Evolutionary conservation across 768 basidiomycete genomes (phyloP), one percentile per base, ranked within the genome.

Genomic region (Lentinula guzmanii): DNA sequence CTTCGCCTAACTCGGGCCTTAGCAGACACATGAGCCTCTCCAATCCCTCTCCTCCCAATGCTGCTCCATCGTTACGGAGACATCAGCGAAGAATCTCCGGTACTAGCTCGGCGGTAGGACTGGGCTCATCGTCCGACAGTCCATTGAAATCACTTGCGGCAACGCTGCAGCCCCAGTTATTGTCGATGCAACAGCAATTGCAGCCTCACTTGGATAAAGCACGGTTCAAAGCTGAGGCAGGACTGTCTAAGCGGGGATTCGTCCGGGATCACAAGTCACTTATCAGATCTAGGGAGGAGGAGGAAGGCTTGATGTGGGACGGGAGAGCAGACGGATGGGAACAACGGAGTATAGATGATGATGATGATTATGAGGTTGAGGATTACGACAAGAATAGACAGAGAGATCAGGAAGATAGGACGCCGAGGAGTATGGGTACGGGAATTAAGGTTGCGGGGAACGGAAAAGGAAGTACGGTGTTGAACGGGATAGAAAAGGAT

Each of bases 161-260:
- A 21, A 70, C 64, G 11, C 67, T 81, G n/a, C 75, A 74, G 61
- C 73, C 75, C 35, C 70, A 69, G 42, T 59, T 73, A 3, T 56
- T 39, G 9, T 56, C 55, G 28, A 56, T 56, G 55, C 55, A 56
- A 28, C 69, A 70, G 16, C 62, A 65, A 48, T 52, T 74, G 11
- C 79, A 83, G 66, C 86, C 86, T 0, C 79, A 74, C 48, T 68
- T 88, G 28, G 86, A 89, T 61, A 81, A 82, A 34, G 87, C 85
- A 28, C 73, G 85, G 62, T 89, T 82, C 71, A 89, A 89, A 71
- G 87, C 86, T 0, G 87, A 89, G 70, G 88, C 87, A 18, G 87
- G 86, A 16, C 65, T 90, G 35, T 84, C 78, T 62, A 75, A 75
- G 65, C 75, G 86, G 4, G 88, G 87, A 43, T 89, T 80, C 64